These are phyloP conservation scores for Scopulariopsis brevicaulis DNA, from an alignment of 2,329 filamentous ascomycete genomes.

Conservation along the genomic window DNA sequence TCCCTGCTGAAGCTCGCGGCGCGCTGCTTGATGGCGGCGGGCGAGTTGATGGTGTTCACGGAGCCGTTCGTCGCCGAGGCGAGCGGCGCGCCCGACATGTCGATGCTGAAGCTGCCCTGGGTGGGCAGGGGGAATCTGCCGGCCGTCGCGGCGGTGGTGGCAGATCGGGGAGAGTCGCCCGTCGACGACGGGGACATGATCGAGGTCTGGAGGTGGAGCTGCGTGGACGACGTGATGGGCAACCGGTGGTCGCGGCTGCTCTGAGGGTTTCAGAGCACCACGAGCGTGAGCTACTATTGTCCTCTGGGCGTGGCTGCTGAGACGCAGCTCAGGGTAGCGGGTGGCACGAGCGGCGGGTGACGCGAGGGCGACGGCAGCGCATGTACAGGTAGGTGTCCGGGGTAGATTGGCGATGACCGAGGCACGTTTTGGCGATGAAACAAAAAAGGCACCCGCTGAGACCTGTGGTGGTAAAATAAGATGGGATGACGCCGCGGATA, in stretches of 20 bases:
- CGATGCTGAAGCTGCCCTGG: constrained; percentile 35
- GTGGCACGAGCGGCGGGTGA: neutral
- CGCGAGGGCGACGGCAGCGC: neutral
- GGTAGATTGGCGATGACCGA: neutral
- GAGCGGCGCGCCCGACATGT: constrained; percentile 33
- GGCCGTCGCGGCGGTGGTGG: constrained; percentile 21
- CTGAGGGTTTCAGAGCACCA: constrained; percentile 3
- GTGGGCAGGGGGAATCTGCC: constrained; percentile 32
- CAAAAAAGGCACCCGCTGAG: neutral
- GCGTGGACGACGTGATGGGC: constrained; percentile 5
- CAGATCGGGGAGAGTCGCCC: constrained; percentile 37
- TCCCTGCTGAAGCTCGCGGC: constrained; percentile 41
- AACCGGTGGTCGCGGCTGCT: constrained; percentile 1
- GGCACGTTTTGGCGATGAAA: constrained; percentile 5
- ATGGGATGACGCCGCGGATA: neutral
- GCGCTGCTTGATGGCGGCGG: constrained; percentile 34
- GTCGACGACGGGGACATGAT: constrained; percentile 41
- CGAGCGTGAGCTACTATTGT: neutral
- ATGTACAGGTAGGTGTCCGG: neutral
- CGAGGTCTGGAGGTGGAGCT: constrained; percentile 4
- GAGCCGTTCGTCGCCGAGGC: constrained; percentile 26
- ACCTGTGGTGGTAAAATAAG: neutral
- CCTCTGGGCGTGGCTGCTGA: constrained; percentile 3
- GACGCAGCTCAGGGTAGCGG: neutral
- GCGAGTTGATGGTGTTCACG: constrained; percentile 34